Percentiles rank a stretch among this genome's conserved stretches.
Conservation (phyloP, 140 eudicot genomes). For the Oenanthe javanica region DNA sequence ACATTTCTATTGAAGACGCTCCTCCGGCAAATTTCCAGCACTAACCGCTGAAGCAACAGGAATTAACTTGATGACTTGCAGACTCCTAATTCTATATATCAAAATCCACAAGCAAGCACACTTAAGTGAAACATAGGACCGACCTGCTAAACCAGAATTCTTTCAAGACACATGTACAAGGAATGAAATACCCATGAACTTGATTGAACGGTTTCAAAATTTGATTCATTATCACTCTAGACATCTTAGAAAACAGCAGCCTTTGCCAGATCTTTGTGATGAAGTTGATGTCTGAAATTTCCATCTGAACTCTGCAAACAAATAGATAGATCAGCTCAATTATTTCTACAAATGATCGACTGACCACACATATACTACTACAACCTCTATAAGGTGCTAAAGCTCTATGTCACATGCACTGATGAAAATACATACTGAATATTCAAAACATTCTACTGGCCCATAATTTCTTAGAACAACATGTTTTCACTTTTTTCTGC, state of each 20-base stretch:
- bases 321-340: background rate
- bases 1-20: conserved; percentile 2
- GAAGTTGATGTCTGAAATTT: conserved; percentile 28
- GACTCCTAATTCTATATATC: conserved; percentile 39
- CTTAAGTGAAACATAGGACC: conserved; percentile 23
- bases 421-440: background rate
- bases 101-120: conserved; percentile 42
- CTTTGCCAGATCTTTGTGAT: conserved; percentile 26
- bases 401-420: conserved; percentile 3
- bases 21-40: conserved; percentile 7
- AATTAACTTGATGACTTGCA: conserved; percentile 24
- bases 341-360: background rate
- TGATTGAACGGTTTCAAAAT: conserved; percentile 41
- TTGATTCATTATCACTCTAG: conserved; percentile 20
- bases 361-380: background rate
- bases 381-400: background rate
- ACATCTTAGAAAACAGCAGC: conserved; percentile 25
- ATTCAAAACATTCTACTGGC: background rate
- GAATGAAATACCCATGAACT: conserved; percentile 35
- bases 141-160: conserved; percentile 22
- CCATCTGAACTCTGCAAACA: conserved; percentile 41
- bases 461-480: background rate
- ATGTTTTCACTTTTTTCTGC: background rate
- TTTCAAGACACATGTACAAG: conserved; percentile 38
- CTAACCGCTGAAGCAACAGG: conserved; percentile 17